These are phyloP conservation scores for Suillus tomentosus DNA, from an alignment of 768 basidiomycete species.

Conservation along the genomic window DNA sequence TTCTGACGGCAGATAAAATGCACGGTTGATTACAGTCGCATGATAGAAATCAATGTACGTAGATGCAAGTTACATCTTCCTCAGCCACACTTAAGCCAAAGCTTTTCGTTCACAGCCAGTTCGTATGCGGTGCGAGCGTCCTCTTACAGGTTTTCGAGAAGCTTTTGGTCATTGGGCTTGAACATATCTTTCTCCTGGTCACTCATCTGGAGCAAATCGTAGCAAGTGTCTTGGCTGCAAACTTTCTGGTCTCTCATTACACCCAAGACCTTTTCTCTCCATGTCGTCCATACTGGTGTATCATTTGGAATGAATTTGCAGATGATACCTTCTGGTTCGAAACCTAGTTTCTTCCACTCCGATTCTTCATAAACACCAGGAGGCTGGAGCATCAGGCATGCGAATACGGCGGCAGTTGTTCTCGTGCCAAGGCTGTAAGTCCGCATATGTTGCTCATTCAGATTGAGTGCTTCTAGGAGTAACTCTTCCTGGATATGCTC, in stretches of 20 bases:
- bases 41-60: background rate
- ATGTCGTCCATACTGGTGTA: constrained; percentile 13
- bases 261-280: background rate
- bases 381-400: constrained; percentile 8
- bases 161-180: background rate
- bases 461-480: constrained; percentile 12
- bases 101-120: background rate
- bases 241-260: background rate
- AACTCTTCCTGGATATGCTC: constrained; percentile 21
- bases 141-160: background rate
- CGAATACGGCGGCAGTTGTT: constrained; percentile 12
- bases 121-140: background rate
- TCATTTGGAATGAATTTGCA: constrained; percentile 12
- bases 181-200: background rate
- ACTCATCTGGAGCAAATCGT: background rate
- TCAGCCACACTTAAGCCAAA: background rate
- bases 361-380: background rate
- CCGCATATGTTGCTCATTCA: constrained; percentile 1
- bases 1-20: background rate
- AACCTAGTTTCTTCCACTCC: background rate
- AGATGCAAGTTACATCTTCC: background rate
- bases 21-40: background rate
- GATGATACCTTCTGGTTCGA: constrained; percentile 4
- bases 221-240: background rate
- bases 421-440: constrained; percentile 12